Evolutionary conservation across 805 yeast species (phyloP).

Genomic region (Wickerhamomyces queroliae): DNA sequence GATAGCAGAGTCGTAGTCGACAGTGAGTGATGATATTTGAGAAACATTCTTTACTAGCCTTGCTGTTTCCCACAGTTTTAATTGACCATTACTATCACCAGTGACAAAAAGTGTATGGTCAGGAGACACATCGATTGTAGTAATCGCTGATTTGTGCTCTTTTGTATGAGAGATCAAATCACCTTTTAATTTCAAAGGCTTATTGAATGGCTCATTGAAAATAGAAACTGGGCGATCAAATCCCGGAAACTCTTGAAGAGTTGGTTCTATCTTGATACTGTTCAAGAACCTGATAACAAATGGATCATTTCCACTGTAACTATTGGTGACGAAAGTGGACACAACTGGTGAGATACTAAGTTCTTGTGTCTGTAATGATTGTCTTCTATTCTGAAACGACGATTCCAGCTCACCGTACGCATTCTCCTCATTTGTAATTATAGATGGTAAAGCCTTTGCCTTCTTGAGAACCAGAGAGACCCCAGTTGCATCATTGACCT

Average conservation of each 20-base stretch:
- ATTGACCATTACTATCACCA: constrained; percentile 68
- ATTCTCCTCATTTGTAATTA: constrained; percentile 32
- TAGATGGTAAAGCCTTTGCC: constrained; percentile 34
- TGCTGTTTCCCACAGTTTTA: constrained; percentile 74
- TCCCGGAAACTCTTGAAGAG: constrained; percentile 55
- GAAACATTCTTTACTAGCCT: constrained; percentile 59
- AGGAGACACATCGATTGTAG: constrained; percentile 51
- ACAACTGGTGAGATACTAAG: constrained; percentile 5
- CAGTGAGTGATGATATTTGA: constrained; percentile 40
- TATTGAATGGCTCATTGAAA: constrained; percentile 4
- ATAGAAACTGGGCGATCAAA: constrained; percentile 43
- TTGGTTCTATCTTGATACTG: constrained; percentile 48
- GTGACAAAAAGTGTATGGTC: constrained; percentile 64
- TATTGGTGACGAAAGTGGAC: constrained; percentile 36
- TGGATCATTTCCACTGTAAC: constrained; percentile 65
- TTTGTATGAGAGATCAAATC: constrained; percentile 55
- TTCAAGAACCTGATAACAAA: constrained; percentile 53
- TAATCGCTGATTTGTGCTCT: constrained; percentile 58
- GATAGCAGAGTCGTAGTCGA: constrained; percentile 45
- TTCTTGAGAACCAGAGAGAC: constrained; percentile 2
- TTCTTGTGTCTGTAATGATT: constrained; percentile 8
- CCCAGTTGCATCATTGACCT: neutral
- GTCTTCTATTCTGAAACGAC: constrained; percentile 12
- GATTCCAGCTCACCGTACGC: constrained; percentile 40
- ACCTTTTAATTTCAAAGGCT: constrained; percentile 38